Base-by-base conservation (phyloP, 495 filamentous ascomycete species). In the Mytilinidion resinicola region DNA sequence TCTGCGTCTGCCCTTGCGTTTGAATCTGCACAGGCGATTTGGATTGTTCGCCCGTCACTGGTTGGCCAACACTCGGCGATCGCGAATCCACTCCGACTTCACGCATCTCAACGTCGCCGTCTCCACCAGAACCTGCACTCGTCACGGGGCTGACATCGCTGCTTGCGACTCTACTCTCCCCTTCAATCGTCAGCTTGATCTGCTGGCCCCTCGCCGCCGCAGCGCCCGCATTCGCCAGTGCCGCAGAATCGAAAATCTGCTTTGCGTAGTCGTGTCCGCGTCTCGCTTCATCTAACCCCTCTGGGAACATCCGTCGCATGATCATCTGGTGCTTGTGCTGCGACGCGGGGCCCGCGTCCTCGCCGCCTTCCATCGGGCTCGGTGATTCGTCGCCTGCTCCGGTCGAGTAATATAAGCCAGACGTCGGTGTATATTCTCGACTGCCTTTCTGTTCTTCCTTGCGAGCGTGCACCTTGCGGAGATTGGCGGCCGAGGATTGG, bases 381-480 rank as follows among this genome's bases (percentile, higher is more conserved):
- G 59, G 55, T 17, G 57, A 57, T 38, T 60, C 46, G 10, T 46
- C 38, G 17, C 14, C 46, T 9, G 10, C 41, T 9, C 17, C 42
- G 10, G 48, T 51, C 21, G 51, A 37, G 8, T 21, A 60, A 34
- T 19, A 10, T 9, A 60, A 35, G 35, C 53, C 47, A 17, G 58
- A 55, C 10, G 62, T 55, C 6, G 63, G 63, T 2, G 63, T 66
- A 33, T 41, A 59, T 6, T 15, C 34, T 14, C 57, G 55, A 9
- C 20, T 21, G 1, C 17, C 17, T 38, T 55, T 56, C 37, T 62
- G 43, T 35, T 69, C 59, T 51, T 75, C 72, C 51, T 72, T 72
- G 50, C 66, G 60, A 15, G 70, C 72, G 63, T 75, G 72, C 14
- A 75, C 72, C 58, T 72, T 74, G 15, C 72, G 62, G 35, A 75